A percentile compares a stretch with the other conserved stretches of the same genome.
Conservation (phyloP, 805 yeast species). For the Kuraishia hungarica region DNA sequence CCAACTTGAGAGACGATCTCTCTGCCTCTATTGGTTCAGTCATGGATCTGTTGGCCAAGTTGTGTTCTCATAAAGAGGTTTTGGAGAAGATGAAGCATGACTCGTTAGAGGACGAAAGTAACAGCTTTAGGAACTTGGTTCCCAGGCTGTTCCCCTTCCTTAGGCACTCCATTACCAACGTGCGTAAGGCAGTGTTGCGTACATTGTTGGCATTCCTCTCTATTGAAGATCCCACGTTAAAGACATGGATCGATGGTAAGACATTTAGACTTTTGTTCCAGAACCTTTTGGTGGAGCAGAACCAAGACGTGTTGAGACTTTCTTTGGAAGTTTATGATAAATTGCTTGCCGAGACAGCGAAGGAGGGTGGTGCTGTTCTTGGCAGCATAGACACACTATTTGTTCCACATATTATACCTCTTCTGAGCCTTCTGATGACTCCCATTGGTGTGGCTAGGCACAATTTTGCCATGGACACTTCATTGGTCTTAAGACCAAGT, state of each 20-base stretch:
- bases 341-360: slow-evolving; percentile 38
- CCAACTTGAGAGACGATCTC: slow-evolving; percentile 81
- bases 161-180: slow-evolving; percentile 88
- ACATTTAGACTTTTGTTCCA: slow-evolving; percentile 74
- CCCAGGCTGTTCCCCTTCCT: slow-evolving; percentile 89
- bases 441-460: slow-evolving; percentile 93
- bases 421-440: slow-evolving; percentile 68
- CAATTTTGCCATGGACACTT: slow-evolving; percentile 74
- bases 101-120: slow-evolving; percentile 40
- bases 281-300: slow-evolving; percentile 84
- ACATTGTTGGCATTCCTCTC: slow-evolving; percentile 69
- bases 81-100: slow-evolving; percentile 59
- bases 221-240: slow-evolving; percentile 35
- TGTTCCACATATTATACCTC: slow-evolving; percentile 46
- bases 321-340: slow-evolving; percentile 55
- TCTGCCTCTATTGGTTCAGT: slow-evolving; percentile 94
- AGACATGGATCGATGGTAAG: slow-evolving; percentile 71
- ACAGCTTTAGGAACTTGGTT: slow-evolving; percentile 67
- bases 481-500: slow-evolving; percentile 72
- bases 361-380: slow-evolving; percentile 10
- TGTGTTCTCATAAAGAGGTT: slow-evolving; percentile 77
- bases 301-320: slow-evolving; percentile 55
- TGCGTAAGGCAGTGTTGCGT: slow-evolving; percentile 78
- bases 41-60: slow-evolving; percentile 84
- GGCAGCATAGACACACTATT: slow-evolving; percentile 46